Base-by-base conservation (phyloP, 176 grass and related monocot species). In the Bolboschoenus planiculmis region DNA sequence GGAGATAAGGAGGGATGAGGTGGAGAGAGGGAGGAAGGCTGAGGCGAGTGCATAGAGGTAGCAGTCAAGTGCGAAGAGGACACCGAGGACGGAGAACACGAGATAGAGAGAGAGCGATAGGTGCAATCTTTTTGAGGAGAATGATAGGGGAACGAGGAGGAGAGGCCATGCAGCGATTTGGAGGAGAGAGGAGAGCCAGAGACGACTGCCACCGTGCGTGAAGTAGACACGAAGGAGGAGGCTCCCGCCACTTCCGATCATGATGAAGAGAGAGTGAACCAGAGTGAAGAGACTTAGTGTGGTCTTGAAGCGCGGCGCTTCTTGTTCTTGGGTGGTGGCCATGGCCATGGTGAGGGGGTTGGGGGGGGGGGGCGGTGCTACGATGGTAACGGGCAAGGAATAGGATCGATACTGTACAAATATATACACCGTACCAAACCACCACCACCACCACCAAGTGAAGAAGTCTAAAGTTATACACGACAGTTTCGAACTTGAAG, bases 211-310 rank as follows among this genome's bases (percentile, higher is more conserved):
- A 2, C 91, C 91, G 42, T 89, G 81, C 14, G 86, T 79, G 78
- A 93, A 97, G 88, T 97, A 97, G 46, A 93, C 82, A 1, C 93
- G 93, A 44, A 88, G 81, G 70, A 97, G 89, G 26, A 97, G 91
- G 30, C 80, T 64, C 0, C 85, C 91, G 1, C 85, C 84, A 46
- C 83, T 88, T 76, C 93, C 93, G 47, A 91, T 13, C 10, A 93
- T 80, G 58, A 97, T 81, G 70, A 97, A 74, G 83, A 68, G 54
- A 14, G 70, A 82, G 56, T 91, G 90, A 21, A 90, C 51, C 24
- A 88, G 13, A 18, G 91, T 86, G 73, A 89, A 84, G 35, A 48
- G 60, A 37, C 42, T 82, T 43, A 82, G 53, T 61, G 86, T 80
- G 8, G 72, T 80, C 29, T 85, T 50, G 67, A 39, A 54, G 18